A percentile compares a stretch with the other conserved stretches of the same genome.
These are phyloP conservation scores for Sporothrix brasiliensis DNA, from an alignment of 2,329 filamentous ascomycete genomes.

Conservation along the genomic window DNA sequence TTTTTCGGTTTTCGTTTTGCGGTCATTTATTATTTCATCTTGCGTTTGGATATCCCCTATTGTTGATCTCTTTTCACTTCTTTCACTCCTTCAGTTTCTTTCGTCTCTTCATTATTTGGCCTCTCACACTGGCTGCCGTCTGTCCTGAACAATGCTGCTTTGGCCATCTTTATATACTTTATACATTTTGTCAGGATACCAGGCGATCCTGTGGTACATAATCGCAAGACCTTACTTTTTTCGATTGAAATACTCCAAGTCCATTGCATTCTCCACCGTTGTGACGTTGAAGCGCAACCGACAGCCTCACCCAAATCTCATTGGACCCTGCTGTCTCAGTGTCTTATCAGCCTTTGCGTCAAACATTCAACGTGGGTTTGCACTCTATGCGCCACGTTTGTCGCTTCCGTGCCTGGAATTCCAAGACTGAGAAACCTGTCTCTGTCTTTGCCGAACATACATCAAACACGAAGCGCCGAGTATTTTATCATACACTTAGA, in stretches of 20 bases:
- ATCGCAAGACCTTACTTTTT: background rate
- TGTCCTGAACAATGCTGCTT: background rate
- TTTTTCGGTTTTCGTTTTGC: background rate
- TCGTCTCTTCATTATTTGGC: background rate
- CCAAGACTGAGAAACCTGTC: background rate
- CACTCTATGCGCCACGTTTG: background rate
- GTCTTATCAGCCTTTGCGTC: background rate
- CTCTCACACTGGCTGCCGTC: background rate
- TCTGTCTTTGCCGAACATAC: no score
- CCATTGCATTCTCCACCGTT: background rate
- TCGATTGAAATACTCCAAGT: background rate
- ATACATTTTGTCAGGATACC: background rate
- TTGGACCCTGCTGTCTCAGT: background rate
- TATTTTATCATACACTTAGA: no score
- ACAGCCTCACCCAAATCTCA: background rate
- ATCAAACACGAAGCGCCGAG: no score
- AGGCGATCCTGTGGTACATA: constrained; percentile 10
- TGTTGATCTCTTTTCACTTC: constrained; percentile 11
- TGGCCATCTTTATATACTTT: constrained; percentile 5
- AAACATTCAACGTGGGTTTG: background rate
- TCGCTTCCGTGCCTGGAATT: constrained; percentile 7
- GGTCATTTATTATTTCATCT: background rate
- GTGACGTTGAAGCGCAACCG: background rate
- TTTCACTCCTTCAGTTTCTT: background rate
- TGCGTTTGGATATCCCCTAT: constrained; percentile 29